phyloP scores from a whole-genome alignment of 352 stramenopile species.

The Phytophthora capsici region DNA sequence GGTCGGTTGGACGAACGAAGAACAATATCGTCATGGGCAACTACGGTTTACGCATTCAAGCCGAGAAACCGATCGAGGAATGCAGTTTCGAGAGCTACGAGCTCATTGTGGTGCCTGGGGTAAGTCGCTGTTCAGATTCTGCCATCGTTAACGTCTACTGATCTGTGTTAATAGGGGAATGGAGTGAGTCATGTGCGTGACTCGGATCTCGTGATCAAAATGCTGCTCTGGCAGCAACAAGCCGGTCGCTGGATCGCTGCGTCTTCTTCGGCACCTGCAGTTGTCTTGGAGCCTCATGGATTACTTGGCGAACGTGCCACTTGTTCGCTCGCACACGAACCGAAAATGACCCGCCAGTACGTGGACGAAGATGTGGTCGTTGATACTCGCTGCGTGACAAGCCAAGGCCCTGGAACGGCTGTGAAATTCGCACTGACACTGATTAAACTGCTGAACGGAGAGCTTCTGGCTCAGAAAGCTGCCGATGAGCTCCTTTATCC shows the following conservation, averaged over 20 bases:
- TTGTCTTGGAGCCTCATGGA: constrained; percentile 53
- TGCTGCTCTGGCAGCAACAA: constrained; percentile 64
- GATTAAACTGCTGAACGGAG: constrained; percentile 59
- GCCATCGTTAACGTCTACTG: no score
- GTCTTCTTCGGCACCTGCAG: constrained; percentile 51
- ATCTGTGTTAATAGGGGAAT: constrained; percentile 40
- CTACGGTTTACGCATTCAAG: constrained; percentile 67
- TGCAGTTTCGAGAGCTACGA: constrained; percentile 69
- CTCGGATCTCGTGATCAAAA: constrained; percentile 66
- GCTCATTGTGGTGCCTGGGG: constrained; percentile 75
- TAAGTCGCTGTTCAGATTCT: constrained; percentile 20
- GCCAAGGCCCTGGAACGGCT: constrained; percentile 54
- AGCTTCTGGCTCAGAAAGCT: constrained; percentile 42
- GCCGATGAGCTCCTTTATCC: constrained; percentile 49
- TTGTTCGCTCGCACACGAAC: constrained; percentile 48
- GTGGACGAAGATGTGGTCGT: constrained; percentile 67
- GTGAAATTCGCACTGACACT: constrained; percentile 63
- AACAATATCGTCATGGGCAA: constrained; percentile 70
- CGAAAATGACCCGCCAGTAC: constrained; percentile 53
- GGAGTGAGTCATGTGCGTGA: constrained; percentile 53
- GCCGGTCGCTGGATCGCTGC: constrained; percentile 59
- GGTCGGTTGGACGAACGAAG: constrained; percentile 56
- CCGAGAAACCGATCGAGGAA: constrained; percentile 69
- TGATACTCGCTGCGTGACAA: constrained; percentile 64
- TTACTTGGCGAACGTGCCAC: constrained; percentile 59